These are phyloP conservation scores for Colletotrichum higginsianum DNA, from an alignment of 2,329 filamentous ascomycete genomes.

Conservation along the genomic window DNA sequence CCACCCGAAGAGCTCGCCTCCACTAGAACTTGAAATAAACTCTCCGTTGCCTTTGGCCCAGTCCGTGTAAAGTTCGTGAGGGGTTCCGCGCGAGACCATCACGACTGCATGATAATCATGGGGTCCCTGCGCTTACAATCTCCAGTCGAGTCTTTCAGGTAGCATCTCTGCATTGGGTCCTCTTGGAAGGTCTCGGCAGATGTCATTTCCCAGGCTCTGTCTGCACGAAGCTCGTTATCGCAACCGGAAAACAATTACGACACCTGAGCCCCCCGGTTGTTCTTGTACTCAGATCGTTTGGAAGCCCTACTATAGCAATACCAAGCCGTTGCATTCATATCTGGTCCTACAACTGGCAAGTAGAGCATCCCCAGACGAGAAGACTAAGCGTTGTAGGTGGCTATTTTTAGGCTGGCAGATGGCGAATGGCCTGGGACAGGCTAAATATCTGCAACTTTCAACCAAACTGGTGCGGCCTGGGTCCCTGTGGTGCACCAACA, in stretches of 20 bases:
- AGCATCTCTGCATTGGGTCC: background rate
- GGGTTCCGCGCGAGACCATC: background rate
- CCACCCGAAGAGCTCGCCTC: conserved; percentile 12
- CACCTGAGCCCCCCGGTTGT: background rate
- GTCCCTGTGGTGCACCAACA: background rate
- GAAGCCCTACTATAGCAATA: background rate
- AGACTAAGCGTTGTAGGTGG: too few species aligned
- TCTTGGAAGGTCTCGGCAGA: background rate
- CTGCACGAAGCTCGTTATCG: background rate
- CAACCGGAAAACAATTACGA: too few species aligned
- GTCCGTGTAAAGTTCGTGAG: conserved; percentile 1
- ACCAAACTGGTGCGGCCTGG: background rate
- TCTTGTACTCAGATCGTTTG: background rate
- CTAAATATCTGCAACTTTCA: background rate
- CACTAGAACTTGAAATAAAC: background rate
- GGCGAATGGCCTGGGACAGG: background rate
- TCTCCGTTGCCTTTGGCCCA: conserved; percentile 1
- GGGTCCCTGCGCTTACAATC: too few species aligned
- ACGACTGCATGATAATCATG: background rate
- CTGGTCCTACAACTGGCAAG: background rate
- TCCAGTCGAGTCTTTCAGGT: background rate
- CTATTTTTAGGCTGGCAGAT: background rate
- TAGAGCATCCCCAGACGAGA: background rate
- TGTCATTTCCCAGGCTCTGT: background rate
- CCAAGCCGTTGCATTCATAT: background rate